Evolutionary conservation across 441 rosid species (phyloP), one percentile per base, ranked within the genome.

Genomic region (Pelargonium fulgidum): DNA sequence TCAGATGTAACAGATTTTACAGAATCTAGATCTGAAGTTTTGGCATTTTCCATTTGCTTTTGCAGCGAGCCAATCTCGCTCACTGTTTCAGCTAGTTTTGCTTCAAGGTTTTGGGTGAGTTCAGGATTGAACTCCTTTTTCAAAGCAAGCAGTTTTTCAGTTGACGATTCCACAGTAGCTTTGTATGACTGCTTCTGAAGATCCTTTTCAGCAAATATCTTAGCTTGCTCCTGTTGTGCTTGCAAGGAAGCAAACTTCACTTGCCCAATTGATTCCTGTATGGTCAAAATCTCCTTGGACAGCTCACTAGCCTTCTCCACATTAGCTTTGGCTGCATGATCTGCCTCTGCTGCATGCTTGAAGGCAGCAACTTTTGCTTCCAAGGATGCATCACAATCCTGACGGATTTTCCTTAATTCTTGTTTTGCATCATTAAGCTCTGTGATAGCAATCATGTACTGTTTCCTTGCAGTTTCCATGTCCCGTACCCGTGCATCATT

Each of bases 361-460:
- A 82, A 71, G 68, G 99, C 92, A 76, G 82, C 83, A 73, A 74
- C 76, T 78, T 87, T 91, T n/a, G 80, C 81, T 45, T 79, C 89
- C 75, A 78, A 72, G 14, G 83, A 73, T 73, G 87, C 87, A 79
- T 85, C 81, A 5, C 75, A 78, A 64, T 86, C 88, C 82, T 87
- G 99, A 69, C 79, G 85, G 65, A 88, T 75, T 73, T 87, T 87
- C 75, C 86, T 71, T 56, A 91, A 85, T 74, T 91, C 91, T 82
- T 89, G 91, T 81, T 94, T 91, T 0, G 89, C 85, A 8, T 78
- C 75, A 80, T 89, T 93, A 73, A 94, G 96, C 75, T 90, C 91
- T 33, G 81, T 76, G 69, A 85, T 78, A 0, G 85, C 83, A 68
- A 62, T 72, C 79, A 68, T 69, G 75, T 91, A 88, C 73, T 81